phyloP scores from a whole-genome alignment of 2,329 filamentous ascomycete species.

The Beauveria varroae region DNA sequence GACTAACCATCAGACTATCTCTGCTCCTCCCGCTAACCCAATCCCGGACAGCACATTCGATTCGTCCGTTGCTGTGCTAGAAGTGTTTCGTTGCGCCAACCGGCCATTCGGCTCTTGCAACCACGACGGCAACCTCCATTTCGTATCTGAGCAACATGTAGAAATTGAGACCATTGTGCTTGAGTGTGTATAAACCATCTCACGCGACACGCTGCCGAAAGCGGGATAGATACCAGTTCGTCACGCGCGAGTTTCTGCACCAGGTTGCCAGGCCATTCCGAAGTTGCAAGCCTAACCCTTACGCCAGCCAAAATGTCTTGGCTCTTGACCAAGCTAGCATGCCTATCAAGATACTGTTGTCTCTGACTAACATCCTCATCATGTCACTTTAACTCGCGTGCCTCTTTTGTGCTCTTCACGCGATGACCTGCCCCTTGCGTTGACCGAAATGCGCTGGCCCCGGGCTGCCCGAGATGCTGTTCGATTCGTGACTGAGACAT shows the following conservation, averaged over 20 bases:
- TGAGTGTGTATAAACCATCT: neutral
- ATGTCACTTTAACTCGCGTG: neutral
- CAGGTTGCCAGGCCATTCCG: neutral
- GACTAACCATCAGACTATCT: too few species aligned
- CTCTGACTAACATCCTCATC: neutral
- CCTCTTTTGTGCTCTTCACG: neutral
- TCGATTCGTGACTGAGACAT: neutral
- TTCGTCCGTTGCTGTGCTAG: neutral
- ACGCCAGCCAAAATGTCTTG: neutral
- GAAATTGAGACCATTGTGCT: neutral
- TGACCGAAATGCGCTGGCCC: neutral
- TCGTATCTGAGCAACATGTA: neutral
- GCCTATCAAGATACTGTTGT: neutral
- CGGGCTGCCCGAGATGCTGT: neutral
- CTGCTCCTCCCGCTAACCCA: neutral
- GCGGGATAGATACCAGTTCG: neutral
- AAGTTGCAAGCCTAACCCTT: neutral
- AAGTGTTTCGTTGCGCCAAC: neutral
- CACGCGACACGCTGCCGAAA: conserved; percentile 9
- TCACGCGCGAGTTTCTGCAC: neutral
- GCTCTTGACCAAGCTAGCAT: neutral
- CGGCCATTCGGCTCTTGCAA: neutral
- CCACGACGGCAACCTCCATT: neutral
- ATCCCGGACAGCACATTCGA: neutral
- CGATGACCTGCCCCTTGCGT: neutral